A percentile compares a stretch with the other conserved stretches of the same genome.
These are phyloP conservation scores for Kwoniella pini DNA, from an alignment of 768 basidiomycete species.

Conservation along the genomic window DNA sequence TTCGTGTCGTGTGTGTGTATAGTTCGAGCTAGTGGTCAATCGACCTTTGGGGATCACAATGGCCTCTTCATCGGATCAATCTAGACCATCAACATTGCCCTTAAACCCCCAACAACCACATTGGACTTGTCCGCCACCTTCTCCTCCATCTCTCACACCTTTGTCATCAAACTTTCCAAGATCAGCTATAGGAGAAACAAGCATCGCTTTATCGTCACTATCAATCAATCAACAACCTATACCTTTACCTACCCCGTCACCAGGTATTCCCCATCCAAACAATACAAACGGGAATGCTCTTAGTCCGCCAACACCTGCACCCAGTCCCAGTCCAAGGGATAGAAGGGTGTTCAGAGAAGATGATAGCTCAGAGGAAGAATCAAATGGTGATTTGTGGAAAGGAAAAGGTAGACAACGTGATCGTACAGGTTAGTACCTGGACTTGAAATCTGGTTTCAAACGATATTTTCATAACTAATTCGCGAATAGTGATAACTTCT, in stretches of 20 bases:
- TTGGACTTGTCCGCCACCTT: slow-evolving; percentile 22
- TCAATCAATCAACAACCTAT: slow-evolving; percentile 15
- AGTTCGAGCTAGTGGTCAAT: no score
- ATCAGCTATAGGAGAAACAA: slow-evolving; percentile 4
- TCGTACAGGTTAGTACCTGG: background rate
- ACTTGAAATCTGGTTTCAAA: background rate
- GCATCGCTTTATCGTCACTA: slow-evolving; percentile 1
- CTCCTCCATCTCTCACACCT: slow-evolving; percentile 13
- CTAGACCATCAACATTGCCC: slow-evolving; percentile 1
- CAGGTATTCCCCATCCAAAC: background rate
- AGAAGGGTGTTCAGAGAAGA: slow-evolving; percentile 22
- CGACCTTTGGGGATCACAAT: background rate
- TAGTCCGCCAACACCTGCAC: slow-evolving; percentile 46
- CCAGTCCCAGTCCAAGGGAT: slow-evolving; percentile 39
- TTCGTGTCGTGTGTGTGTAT: no score
- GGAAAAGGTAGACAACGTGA: slow-evolving; percentile 1
- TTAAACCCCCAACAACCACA: slow-evolving; percentile 17
- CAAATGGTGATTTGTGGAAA: background rate
- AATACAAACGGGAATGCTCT: background rate
- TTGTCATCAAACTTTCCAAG: background rate
- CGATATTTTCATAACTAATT: background rate
- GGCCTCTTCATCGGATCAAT: slow-evolving; percentile 5
- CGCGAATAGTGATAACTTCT: slow-evolving; percentile 4
- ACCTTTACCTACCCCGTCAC: slow-evolving; percentile 21
- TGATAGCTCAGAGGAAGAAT: slow-evolving; percentile 10